Evolutionary conservation across 2,329 filamentous ascomycete genomes (phyloP).

Genomic region (Trichoderma sp.): DNA sequence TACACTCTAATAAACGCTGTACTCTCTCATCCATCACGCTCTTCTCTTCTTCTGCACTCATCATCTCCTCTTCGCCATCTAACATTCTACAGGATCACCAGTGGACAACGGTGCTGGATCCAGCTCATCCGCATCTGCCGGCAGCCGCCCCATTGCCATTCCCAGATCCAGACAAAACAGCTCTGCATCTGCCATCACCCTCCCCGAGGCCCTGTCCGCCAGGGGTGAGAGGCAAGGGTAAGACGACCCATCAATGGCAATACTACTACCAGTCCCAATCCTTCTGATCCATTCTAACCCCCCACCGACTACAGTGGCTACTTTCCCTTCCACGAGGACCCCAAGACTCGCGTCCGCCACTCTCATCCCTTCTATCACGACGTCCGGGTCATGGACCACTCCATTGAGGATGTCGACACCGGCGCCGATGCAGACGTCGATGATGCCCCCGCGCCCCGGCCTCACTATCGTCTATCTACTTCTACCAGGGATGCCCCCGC

Average conservation of each 20-base stretch:
- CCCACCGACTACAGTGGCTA: conserved; percentile 49
- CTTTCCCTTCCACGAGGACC: conserved; percentile 59
- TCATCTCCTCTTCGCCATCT: conserved; percentile 15
- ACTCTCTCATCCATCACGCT: too few relatives aligned
- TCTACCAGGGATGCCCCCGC: neutral
- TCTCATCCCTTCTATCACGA: conserved; percentile 49
- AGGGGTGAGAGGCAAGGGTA: conserved; percentile 59
- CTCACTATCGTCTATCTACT: neutral
- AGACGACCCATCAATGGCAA: conserved; percentile 30
- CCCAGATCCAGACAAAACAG: conserved; percentile 42
- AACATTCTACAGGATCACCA: conserved; percentile 1
- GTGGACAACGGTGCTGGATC: neutral
- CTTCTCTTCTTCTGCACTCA: too few relatives aligned
- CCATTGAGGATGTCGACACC: neutral
- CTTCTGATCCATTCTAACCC: neutral
- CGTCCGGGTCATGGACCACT: neutral
- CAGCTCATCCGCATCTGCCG: conserved; percentile 18
- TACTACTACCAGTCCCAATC: neutral
- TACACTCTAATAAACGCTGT: conserved; percentile 2
- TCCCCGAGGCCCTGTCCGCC: conserved; percentile 51
- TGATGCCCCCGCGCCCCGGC: neutral
- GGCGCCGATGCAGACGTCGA: neutral
- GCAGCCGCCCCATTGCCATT: conserved; percentile 52
- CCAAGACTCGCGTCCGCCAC: conserved; percentile 43
- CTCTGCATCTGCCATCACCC: conserved; percentile 41